Base-by-base conservation (phyloP, 2,329 filamentous ascomycete species). In the Zopfia rhizophila region DNA sequence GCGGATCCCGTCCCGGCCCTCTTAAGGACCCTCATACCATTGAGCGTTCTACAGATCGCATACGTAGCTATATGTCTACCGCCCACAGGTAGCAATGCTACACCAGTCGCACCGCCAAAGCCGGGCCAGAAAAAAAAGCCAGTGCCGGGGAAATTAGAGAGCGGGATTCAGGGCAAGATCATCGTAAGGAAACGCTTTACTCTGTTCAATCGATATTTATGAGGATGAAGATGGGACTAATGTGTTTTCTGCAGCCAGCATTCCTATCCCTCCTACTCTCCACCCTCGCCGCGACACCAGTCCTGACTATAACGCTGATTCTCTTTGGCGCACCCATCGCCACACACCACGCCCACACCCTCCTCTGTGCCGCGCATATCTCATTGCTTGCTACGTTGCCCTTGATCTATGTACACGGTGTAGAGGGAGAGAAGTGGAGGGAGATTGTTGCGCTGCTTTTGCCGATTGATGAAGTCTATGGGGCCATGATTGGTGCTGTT, bases 251-350 rank as follows among this genome's bases (percentile, higher is more conserved):
- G 28, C 65, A 96, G 80, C 86, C 90, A 2, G 80, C 84, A 2
- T 80, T 94, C 55, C 78, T 92, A 45, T 87, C 89, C 6, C 81
- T 93, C 22, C 69, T 84, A 32, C 74, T 87, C 5, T 75, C 81
- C 11, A 63, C 82, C 13, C 69, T 82, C 48, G 76, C 84, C 39
- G 78, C 79, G 4, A 78, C 82, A 0, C 84, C 85, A 2, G 64
- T 84, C 24, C 75, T 87, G 31, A 73, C 80, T 68, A 68, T 84
- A 30, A 74, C 86, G 25, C 82, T 95, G 61, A 80, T 97, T 63
- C 88, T 97, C 57, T 95, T 97, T 72, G 94, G 94, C 65, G 94
- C 93, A 6, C 94, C 94, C 0, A 78, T 96, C 40, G 89, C 93
- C 22, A 90, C 90, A 1, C 90, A 97, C 69, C 76, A 88, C 38